These are phyloP conservation scores for Osmozyma mogii DNA, from an alignment of 805 yeast genomes.

Conservation along the genomic window DNA sequence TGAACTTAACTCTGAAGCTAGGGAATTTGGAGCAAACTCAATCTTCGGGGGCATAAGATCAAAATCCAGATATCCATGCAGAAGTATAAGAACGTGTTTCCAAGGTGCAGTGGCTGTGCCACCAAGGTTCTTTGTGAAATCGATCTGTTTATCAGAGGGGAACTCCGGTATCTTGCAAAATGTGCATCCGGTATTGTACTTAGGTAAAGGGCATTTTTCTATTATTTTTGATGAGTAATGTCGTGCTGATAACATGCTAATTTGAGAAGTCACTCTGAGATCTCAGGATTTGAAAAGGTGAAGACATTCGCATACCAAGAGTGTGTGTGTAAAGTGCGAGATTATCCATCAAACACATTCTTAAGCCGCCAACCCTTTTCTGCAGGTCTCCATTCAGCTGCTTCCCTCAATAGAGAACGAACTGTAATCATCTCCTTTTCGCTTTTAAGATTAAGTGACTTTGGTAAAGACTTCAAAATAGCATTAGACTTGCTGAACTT, in stretches of 20 bases:
- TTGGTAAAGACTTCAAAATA: conserved; percentile 31
- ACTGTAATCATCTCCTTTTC: conserved; percentile 52
- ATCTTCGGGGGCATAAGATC: conserved; percentile 42
- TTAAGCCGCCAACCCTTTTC: conserved; percentile 60
- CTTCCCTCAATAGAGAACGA: conserved; percentile 58
- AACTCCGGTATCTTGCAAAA: conserved; percentile 35
- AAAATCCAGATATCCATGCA: conserved; percentile 32
- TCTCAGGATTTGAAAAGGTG: too few species aligned
- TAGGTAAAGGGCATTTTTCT: conserved; percentile 42
- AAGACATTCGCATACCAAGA: too few species aligned
- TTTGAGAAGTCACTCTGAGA: too few species aligned
- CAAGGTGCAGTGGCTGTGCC: conserved; percentile 44
- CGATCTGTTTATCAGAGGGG: conserved; percentile 37
- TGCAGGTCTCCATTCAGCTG: conserved; percentile 59
- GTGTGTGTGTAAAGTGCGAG: too few species aligned
- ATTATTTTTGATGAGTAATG: too few species aligned
- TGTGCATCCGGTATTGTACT: conserved; percentile 55
- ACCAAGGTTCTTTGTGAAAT: conserved; percentile 29
- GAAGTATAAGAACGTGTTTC: conserved; percentile 49
- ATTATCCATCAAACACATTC: conserved; percentile 33
- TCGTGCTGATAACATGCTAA: too few species aligned
- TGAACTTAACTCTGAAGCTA: conserved; percentile 33
- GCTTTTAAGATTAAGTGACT: conserved; percentile 9
- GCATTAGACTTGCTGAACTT: conserved; percentile 42
- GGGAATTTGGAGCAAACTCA: conserved; percentile 38